Conservation (phyloP, 2,329 filamentous ascomycete species). For the Alternaria solani region DNA sequence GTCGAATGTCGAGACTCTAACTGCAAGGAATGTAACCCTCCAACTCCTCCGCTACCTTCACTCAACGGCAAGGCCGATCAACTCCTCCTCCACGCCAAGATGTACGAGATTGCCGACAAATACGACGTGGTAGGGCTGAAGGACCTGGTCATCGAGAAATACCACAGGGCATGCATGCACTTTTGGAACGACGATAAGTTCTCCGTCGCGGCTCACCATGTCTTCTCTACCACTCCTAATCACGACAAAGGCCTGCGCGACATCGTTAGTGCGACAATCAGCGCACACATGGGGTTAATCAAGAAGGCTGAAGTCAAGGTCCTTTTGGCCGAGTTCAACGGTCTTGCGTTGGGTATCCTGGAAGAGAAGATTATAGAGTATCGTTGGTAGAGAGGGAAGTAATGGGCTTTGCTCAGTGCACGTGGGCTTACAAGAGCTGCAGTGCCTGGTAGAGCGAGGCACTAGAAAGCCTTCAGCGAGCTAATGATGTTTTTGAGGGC, state of each 20-base stretch:
- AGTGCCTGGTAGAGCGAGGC: no score
- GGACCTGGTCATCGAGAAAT: background rate
- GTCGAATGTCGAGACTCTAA: background rate
- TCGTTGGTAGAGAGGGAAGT: background rate
- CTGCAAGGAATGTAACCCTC: background rate
- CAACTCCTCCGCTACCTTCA: background rate
- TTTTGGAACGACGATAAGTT: background rate
- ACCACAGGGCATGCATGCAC: background rate
- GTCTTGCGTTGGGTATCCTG: background rate
- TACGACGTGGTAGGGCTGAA: background rate
- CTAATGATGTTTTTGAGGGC: no score
- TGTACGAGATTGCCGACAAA: conserved; percentile 10
- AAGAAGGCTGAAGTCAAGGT: background rate
- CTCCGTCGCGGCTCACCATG: background rate
- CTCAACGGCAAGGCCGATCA: background rate
- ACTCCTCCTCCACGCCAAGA: background rate
- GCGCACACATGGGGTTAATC: background rate
- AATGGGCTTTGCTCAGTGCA: background rate
- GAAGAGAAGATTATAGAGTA: background rate
- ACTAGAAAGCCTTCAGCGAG: no score
- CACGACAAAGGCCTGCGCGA: background rate
- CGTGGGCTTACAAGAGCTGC: background rate
- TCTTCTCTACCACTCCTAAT: background rate
- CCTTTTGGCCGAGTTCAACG: background rate
- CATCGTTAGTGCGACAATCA: accelerated